phyloP scores from a whole-genome alignment of 768 basidiomycete genomes.

The Suillus subluteus region DNA sequence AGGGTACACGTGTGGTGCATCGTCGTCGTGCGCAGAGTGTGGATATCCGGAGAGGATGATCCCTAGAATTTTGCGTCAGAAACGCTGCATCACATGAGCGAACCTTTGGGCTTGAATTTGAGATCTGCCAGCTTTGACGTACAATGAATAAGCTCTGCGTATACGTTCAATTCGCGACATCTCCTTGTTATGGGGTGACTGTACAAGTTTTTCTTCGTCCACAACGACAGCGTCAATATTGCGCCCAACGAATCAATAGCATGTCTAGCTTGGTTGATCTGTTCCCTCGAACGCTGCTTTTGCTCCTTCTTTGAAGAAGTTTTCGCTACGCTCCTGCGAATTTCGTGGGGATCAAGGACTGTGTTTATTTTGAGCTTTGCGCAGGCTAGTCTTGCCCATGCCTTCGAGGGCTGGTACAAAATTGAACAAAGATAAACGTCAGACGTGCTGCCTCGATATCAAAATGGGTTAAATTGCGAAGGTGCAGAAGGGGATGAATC shows the following conservation, averaged over 20 bases:
- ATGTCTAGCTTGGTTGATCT: too few species aligned
- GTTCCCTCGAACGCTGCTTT: too few species aligned
- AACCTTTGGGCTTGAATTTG: slow-evolving; percentile 94
- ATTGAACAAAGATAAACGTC: too few species aligned
- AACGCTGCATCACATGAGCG: background rate
- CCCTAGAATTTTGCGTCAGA: slow-evolving; percentile 46
- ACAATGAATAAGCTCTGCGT: slow-evolving; percentile 97
- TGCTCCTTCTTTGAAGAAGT: too few species aligned
- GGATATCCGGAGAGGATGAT: slow-evolving; percentile 98
- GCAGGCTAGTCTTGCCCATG: too few species aligned
- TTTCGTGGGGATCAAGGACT: too few species aligned
- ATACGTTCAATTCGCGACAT: slow-evolving; percentile 97
- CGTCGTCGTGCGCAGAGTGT: slow-evolving; percentile 94
- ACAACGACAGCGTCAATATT: slow-evolving; percentile 97
- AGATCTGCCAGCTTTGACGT: slow-evolving; percentile 88
- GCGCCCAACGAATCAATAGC: slow-evolving; percentile 57
- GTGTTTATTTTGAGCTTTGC: too few species aligned
- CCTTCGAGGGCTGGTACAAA: too few species aligned
- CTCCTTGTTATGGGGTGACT: slow-evolving; percentile 96
- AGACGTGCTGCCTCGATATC: too few species aligned
- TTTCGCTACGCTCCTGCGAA: too few species aligned
- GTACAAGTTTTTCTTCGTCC: slow-evolving; percentile 94
- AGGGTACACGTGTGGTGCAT: slow-evolving; percentile 93
- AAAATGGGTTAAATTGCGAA: too few species aligned
- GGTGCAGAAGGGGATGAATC: too few species aligned